Base-by-base conservation (phyloP, 2,329 filamentous ascomycete genomes). In the Phyllosticta citriasiana region DNA sequence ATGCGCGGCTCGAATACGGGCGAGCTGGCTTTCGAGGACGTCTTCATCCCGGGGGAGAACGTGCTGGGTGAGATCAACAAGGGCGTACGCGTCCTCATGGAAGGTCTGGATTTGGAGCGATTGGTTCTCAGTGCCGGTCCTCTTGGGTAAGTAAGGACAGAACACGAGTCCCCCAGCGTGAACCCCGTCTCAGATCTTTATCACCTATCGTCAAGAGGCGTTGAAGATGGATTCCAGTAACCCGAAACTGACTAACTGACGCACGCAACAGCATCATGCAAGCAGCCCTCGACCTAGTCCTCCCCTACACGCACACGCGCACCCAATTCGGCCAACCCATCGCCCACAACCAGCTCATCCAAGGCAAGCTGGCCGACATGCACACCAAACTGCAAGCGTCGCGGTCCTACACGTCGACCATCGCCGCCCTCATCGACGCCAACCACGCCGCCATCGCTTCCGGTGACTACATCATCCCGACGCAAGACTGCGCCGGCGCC, bases 1-100 rank as follows among this genome's bases (percentile, higher is more conserved):
- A 99, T 99, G 94, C 85, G 94, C 62, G 94, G 94, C 63, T 94
- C 89, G 67, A 97, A 97, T 76, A 97, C 94, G 0, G 94, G 94
- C 68, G 94, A 97, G 75, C 83, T 97, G 25, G 83, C 93, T 61
- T 95, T 97, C 67, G 91, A 96, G 64, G 81, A 87, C 66, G 91
- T 97, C 62, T 96, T 97, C 71, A 91, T 97, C 6, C 91, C 94
- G 3, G 77, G 79, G 8, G 87, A 88, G 68, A 90, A 96, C 72
- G 76, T 97, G 0, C 82, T 99, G 0, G 94, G 94, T 30, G 74
- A 83, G 50, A 71, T 96, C 62, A 88, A 96, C 77, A 84, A 83
- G 58, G 94, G 94, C 64, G 92, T 96, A 26, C 85, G 84, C 65
- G 93, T 99, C 3, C 80, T 99, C 35, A 97, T 99, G 94, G 89